phyloP scores from a whole-genome alignment of 2,329 filamentous ascomycete genomes.

The Colletotrichum shisoi region DNA sequence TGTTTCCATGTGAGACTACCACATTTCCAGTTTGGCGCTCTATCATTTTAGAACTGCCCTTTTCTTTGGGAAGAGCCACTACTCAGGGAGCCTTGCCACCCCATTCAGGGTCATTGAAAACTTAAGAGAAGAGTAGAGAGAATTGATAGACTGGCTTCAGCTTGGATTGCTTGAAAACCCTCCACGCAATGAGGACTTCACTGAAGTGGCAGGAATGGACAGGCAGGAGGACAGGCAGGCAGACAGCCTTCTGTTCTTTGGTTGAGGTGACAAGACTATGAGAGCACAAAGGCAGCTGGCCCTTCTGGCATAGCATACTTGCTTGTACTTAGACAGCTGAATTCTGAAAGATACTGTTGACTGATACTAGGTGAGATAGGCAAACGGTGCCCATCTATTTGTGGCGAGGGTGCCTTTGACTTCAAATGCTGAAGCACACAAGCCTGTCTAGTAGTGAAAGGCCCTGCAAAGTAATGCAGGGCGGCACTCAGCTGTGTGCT shows the following conservation, averaged over 20 bases:
- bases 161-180: not conserved
- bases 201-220: not conserved
- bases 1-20: too few species aligned
- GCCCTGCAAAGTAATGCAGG: not conserved
- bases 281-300: not conserved
- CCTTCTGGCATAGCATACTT: not conserved
- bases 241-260: not conserved
- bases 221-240: not conserved
- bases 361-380: not conserved
- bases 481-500: not conserved
- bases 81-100: not conserved
- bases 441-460: not conserved
- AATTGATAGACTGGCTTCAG: too few species aligned
- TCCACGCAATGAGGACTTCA: not conserved
- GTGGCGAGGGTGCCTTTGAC: not conserved
- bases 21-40: not conserved
- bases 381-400: not conserved
- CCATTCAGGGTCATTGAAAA: not conserved
- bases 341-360: too few species aligned
- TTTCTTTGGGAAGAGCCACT: not conserved
- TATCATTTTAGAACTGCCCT: not conserved
- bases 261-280: not conserved
- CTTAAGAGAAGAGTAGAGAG: not conserved
- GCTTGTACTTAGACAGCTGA: not conserved
- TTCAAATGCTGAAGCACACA: not conserved